These are phyloP conservation scores for Saturnispora sanitii DNA, from an alignment of 805 yeast species.

Conservation along the genomic window DNA sequence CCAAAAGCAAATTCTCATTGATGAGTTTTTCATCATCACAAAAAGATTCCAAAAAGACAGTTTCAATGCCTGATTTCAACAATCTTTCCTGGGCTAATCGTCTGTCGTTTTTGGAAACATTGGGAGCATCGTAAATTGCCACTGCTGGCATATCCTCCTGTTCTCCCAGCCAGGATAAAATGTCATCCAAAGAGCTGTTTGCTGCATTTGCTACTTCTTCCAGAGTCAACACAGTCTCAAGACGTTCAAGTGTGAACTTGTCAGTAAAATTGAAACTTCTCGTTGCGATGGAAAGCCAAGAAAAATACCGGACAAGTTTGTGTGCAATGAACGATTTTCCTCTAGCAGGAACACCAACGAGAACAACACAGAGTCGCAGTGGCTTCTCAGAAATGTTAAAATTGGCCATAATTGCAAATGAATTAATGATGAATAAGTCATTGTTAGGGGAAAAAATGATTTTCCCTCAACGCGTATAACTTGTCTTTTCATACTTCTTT, in stretches of 20 bases:
- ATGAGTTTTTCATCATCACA: slow-evolving; percentile 78
- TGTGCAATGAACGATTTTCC: slow-evolving; percentile 94
- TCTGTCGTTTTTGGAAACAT: slow-evolving; percentile 69
- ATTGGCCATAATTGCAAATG: not conserved
- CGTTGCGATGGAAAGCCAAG: slow-evolving; percentile 85
- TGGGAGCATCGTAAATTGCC: slow-evolving; percentile 90
- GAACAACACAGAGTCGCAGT: slow-evolving; percentile 72
- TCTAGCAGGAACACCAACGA: slow-evolving; percentile 84
- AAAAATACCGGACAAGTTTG: slow-evolving; percentile 81
- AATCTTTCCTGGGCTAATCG: slow-evolving; percentile 46
- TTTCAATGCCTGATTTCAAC: slow-evolving; percentile 61
- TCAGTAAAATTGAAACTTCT: slow-evolving; percentile 84
- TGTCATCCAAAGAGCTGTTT: slow-evolving; percentile 36
- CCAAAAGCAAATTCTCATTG: slow-evolving; percentile 52
- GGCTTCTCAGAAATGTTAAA: slow-evolving; percentile 36
- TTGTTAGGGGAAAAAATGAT: not conserved
- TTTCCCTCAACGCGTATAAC: too few relatives aligned
- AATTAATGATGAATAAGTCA: not conserved
- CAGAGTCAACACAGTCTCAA: slow-evolving; percentile 52
- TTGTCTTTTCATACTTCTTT: too few relatives aligned
- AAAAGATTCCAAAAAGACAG: slow-evolving; percentile 87
- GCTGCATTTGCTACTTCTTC: slow-evolving; percentile 58
- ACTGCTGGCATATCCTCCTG: slow-evolving; percentile 69
- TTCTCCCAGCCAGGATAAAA: slow-evolving; percentile 64
- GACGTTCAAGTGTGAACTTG: slow-evolving; percentile 55